These are phyloP conservation scores for Taphrina populina DNA, from an alignment of 1,139 yeast species.

Conservation along the genomic window DNA sequence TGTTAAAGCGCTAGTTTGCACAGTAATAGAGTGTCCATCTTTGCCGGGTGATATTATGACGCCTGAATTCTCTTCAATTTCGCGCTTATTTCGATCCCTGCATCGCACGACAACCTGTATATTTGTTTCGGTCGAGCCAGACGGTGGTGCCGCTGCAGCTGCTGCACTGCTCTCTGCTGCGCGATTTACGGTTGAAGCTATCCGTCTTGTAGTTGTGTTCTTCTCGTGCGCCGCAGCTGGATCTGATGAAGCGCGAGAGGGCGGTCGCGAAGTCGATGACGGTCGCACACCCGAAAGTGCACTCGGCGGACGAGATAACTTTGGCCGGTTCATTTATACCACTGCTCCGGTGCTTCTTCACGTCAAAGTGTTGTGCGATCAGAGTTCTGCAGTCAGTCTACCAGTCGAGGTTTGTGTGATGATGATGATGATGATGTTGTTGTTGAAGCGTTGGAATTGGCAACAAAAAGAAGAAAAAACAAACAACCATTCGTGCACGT, in stretches of 20 bases:
- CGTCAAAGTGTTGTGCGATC: no score
- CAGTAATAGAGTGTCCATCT: slow-evolving; percentile 42
- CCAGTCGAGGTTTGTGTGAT: no score
- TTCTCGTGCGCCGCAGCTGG: slow-evolving; percentile 6
- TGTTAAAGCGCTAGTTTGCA: slow-evolving; percentile 43
- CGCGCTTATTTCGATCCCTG: slow-evolving; percentile 74
- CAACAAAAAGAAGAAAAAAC: no score
- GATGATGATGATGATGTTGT: no score
- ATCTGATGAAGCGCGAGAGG: slow-evolving; percentile 26
- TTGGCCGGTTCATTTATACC: slow-evolving; percentile 24
- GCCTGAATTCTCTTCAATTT: slow-evolving; percentile 67
- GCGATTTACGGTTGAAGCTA: neutral
- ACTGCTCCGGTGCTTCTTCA: no score
- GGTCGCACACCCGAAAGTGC: slow-evolving; percentile 28
- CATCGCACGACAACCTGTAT: slow-evolving; percentile 87
- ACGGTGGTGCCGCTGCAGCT: neutral
- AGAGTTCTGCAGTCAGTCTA: no score
- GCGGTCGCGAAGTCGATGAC: slow-evolving; percentile 24
- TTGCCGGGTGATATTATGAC: slow-evolving; percentile 54
- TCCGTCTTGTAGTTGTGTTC: slow-evolving; percentile 1
- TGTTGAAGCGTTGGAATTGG: no score
- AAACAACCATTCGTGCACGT: no score
- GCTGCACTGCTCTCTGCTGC: slow-evolving; percentile 3
- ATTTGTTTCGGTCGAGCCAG: slow-evolving; percentile 44
- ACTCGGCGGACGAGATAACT: slow-evolving; percentile 26